phyloP scores from a whole-genome alignment of 352 stramenopile species.

The Phytopythium ostracodes region DNA sequence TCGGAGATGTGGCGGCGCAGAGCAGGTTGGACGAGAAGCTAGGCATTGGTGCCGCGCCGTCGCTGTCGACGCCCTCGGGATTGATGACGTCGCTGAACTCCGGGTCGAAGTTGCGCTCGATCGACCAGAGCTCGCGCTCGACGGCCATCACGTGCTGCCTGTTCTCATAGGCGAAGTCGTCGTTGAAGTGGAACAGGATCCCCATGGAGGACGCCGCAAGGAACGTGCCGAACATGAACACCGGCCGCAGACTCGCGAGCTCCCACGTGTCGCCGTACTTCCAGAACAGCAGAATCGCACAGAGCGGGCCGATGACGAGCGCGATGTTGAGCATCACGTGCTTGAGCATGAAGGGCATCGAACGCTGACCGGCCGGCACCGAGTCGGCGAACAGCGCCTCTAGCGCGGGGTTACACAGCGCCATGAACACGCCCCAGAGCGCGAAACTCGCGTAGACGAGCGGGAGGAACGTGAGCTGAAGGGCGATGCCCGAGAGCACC shows the following conservation, averaged over 20 bases:
- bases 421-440: constrained; percentile 78
- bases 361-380: constrained; percentile 58
- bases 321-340: constrained; percentile 53
- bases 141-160: constrained; percentile 42
- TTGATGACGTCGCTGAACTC: constrained; percentile 37
- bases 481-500: constrained; percentile 36
- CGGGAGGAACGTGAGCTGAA: constrained; percentile 34
- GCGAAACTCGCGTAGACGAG: constrained; percentile 63
- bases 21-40: constrained; percentile 3
- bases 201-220: constrained; percentile 56
- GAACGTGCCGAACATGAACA: constrained; percentile 64
- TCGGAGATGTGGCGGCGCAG: constrained; percentile 11
- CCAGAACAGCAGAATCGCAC: constrained; percentile 62
- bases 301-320: constrained; percentile 46
- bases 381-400: constrained; percentile 87
- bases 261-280: constrained; percentile 76
- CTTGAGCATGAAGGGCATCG: constrained; percentile 74
- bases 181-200: constrained; percentile 73
- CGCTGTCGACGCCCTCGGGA: constrained; percentile 8
- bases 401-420: constrained; percentile 67
- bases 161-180: constrained; percentile 74
- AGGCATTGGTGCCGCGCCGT: constrained; percentile 2
- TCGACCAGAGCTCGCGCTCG: constrained; percentile 60
- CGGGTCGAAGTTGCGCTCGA: constrained; percentile 57
- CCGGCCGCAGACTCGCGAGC: constrained; percentile 45